Conservation (phyloP, 2,329 filamentous ascomycete genomes). For the Monilinia fructicola region DNA sequence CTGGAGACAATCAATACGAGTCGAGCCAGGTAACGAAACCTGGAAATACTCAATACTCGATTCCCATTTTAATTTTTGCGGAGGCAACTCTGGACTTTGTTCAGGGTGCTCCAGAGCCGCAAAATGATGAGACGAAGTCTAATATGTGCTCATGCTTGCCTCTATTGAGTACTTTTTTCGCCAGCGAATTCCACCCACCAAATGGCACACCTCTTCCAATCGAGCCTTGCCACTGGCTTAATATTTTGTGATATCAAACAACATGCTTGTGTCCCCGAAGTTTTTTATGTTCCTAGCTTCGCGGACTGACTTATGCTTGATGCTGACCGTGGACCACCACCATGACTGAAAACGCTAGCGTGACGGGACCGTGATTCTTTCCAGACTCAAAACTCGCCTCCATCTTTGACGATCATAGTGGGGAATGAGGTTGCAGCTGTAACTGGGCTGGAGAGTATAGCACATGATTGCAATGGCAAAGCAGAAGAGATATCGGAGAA, state of each 20-base stretch:
- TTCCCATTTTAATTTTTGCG: background rate
- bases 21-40: background rate
- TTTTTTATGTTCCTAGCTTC: slow-evolving; percentile 2
- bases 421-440: slow-evolving; percentile 20
- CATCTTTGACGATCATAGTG: slow-evolving; percentile 31
- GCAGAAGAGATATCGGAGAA: background rate
- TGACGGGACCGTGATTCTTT: slow-evolving; percentile 34
- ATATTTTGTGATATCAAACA: slow-evolving; percentile 15
- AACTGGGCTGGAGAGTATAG: slow-evolving; percentile 4
- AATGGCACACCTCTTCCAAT: background rate
- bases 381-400: slow-evolving; percentile 39
- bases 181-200: background rate
- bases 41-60: background rate
- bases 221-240: background rate
- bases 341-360: slow-evolving; percentile 38
- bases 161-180: slow-evolving; percentile 3
- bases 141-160: background rate
- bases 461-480: background rate
- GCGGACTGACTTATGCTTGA: slow-evolving; percentile 13
- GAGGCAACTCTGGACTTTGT: background rate
- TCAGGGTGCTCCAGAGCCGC: background rate
- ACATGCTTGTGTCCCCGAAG: slow-evolving; percentile 3
- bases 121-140: slow-evolving; percentile 6
- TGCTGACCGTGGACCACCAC: slow-evolving; percentile 27
- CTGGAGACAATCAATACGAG: slow-evolving; percentile 2